Evolutionary conservation across 1,284 basidiomycete genomes (phyloP), one percentile per base, ranked within the genome.

Genomic region (Mrakiaceae sp.): DNA sequence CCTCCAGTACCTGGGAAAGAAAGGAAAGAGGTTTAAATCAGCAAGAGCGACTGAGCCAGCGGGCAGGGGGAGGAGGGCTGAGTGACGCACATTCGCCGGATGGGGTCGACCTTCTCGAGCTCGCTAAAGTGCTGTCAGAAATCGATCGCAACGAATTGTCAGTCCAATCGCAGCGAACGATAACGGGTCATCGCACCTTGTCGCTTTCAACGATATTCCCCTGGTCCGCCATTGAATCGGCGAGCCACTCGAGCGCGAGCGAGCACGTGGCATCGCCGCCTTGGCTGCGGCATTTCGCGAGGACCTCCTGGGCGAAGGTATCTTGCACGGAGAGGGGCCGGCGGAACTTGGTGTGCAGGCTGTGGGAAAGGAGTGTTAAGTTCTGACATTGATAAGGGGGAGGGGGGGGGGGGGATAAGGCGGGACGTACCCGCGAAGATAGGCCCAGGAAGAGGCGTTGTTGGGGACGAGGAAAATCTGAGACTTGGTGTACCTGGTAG

Each of bases 391-490:
- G 14, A 90, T 80, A 9, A 88, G 74, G 6, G 89, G 74, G 66
- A 14, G 48, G 39, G 52, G 40, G 48, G 39, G 52, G 40, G 49
- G n/a, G 59, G n/a, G 7, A 16, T n/a, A 5, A 6, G 39, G 16
- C 39, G 43, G 27, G 27, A 58, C 74, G 59, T 53, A 79, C 77
- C 80, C 93, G 67, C 92, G 84, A 9, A 96, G 80, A 74, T 95
- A 97, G 74, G 95, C 95, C 93, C 93, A 96, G 0, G 90, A 89
- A 0, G 90, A 92, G 0, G 85, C 81, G 70, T 97, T 97, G 75
- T 93, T 93, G 2, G 93, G 90, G 10, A 88, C 89, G 9, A 86
- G 76, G n/a, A 88, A 83, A 65, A 96, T 88, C 73, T 86, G 85
- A 68, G 85, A 79, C 73, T 93, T 87, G 8, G 83, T 72, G 67